Percentiles rank a stretch among this genome's conserved stretches.
phyloP scores from a whole-genome alignment of 805 yeast species.

The Pichia exigua region DNA sequence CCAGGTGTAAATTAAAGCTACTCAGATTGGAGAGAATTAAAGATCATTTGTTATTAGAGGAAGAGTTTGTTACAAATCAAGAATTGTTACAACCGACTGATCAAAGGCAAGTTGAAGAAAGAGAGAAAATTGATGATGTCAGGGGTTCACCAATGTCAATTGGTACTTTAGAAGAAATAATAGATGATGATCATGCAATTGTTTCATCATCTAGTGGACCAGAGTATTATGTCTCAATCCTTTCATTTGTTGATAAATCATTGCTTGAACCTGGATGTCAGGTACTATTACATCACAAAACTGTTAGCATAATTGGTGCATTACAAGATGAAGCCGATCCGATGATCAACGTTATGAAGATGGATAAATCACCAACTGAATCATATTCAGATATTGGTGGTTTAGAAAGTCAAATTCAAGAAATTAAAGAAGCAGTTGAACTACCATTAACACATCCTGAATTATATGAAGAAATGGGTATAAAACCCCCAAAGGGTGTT shows the following conservation, averaged over 20 bases:
- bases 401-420: conserved; percentile 90
- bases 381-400: conserved; percentile 97
- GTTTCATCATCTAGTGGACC: conserved; percentile 95
- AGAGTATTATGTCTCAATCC: conserved; percentile 90
- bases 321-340: conserved; percentile 97
- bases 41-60: conserved; percentile 90
- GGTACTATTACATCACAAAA: conserved; percentile 88
- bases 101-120: conserved; percentile 92
- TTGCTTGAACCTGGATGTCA: conserved; percentile 95
- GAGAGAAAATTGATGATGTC: conserved; percentile 89
- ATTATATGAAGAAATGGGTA: conserved; percentile 96
- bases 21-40: conserved; percentile 92
- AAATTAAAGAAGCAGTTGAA: conserved; percentile 95
- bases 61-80: conserved; percentile 90
- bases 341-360: conserved; percentile 94
- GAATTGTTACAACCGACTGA: conserved; percentile 94
- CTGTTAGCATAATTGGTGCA: conserved; percentile 97
- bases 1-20: conserved; percentile 86
- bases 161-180: conserved; percentile 93
- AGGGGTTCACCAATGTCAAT: conserved; percentile 96
- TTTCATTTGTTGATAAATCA: conserved; percentile 96
- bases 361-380: conserved; percentile 96
- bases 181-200: conserved; percentile 98
- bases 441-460: conserved; percentile 95
- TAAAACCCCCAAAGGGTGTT: conserved; percentile 97